Evolutionary conservation across 1,139 yeast genomes (phyloP).

Genomic region (Blastobotrys ciferrii): DNA sequence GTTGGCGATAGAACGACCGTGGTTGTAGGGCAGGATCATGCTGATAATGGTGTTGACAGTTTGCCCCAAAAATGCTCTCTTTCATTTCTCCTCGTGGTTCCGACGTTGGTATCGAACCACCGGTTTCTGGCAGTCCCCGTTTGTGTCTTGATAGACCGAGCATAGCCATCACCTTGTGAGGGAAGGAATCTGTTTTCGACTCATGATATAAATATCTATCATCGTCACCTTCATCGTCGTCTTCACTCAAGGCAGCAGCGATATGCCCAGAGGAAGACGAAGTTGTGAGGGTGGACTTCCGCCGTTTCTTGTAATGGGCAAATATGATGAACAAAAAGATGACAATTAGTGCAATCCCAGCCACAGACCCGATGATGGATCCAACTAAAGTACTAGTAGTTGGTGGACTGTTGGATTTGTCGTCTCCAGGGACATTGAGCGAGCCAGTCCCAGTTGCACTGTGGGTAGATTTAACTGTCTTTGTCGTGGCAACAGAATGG

Average conservation of each 20-base stretch:
- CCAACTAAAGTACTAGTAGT: constrained; percentile 43
- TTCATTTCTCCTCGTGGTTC: not conserved
- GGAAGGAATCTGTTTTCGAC: not conserved
- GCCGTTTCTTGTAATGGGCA: constrained; percentile 5
- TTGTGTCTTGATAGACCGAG: not conserved
- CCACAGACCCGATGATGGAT: constrained; percentile 37
- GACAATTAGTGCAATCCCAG: constrained; percentile 12
- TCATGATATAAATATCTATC: not conserved
- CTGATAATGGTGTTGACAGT: not conserved
- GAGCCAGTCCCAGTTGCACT: not conserved
- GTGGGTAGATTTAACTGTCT: not conserved
- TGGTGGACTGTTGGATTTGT: constrained; percentile 6
- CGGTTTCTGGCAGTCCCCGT: not conserved
- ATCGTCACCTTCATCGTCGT: constrained; percentile 1
- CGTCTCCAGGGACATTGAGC: not conserved
- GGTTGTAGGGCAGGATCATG: not conserved
- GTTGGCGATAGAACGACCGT: constrained; percentile 4
- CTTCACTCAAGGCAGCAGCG: not conserved
- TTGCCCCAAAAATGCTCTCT: not conserved
- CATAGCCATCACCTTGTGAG: not conserved
- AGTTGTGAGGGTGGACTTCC: not conserved
- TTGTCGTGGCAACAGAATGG: not conserved
- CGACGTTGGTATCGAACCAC: not conserved
- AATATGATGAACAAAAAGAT: constrained; percentile 4
- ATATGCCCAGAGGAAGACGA: not conserved